Evolutionary conservation across 768 basidiomycete species (phyloP), one percentile per base, ranked within the genome.

Genomic region (Lentinula sp.): DNA sequence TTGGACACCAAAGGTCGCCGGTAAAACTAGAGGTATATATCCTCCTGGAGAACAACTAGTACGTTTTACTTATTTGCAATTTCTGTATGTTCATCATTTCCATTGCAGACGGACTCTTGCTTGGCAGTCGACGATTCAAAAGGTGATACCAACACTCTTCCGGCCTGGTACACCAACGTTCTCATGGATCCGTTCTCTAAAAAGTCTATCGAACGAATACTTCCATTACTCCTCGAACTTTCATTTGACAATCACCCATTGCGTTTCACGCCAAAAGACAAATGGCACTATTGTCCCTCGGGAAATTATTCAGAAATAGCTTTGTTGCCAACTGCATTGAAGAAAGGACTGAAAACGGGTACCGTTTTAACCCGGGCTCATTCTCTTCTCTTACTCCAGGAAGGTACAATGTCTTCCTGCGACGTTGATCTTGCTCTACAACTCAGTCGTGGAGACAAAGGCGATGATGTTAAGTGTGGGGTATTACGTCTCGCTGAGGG

Each of bases 1-100:
- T 70, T 98, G 97, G 97, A 87, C 91, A 1, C 92, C 92, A 1
- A 98, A 98, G 71, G 77, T 81, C 5, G 86, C 84, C 0, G 81
- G 83, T 40, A 85, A 85, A 70, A 85, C 87, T 8, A 78, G 91
- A 68, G 89, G 89, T 0, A 69, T 90, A 7, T 59, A 72, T 10
- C 66, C 74, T 15, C 62, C 69, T 1, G 71, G 73, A n/a, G 32
- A 57, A 23, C 70, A 23, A 43, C 64, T 60, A 49, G 69, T 64
- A 13, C 43, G 63, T 11, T 31, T 23, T 60, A 56, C 37, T 43
- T 31, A 18, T 61, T 18, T 5, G 13, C 16, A 40, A 8, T 43
- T 45, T 46, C 7, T 16, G 28, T 54, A 62, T 37, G 3, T 32
- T 21, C 37, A 49, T 60, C 15, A 51, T 39, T 9, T 5, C 42